phyloP scores from a whole-genome alignment of 768 basidiomycete species.

The Leccinellum albellum region DNA sequence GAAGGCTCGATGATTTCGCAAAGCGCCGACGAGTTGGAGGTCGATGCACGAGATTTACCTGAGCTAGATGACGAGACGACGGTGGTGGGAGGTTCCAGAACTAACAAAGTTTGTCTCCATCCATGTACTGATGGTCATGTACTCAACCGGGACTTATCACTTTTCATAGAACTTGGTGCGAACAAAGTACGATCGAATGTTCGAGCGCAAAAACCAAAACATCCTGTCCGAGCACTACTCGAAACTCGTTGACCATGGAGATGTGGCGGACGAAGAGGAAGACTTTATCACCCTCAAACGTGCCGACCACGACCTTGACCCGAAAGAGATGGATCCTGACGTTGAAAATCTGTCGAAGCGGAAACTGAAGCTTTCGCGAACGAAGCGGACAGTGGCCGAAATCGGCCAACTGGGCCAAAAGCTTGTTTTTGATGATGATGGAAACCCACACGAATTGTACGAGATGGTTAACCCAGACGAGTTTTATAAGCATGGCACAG shows the following conservation, averaged over 20 bases:
- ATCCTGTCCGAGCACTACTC: constrained; percentile 88
- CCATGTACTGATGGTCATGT: too few species aligned
- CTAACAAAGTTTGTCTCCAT: constrained; percentile 38
- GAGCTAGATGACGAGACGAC: neutral
- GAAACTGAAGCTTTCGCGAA: constrained; percentile 68
- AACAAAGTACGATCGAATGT: constrained; percentile 98
- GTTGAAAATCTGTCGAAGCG: constrained; percentile 74
- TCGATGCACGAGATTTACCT: constrained; percentile 6
- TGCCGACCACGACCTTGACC: constrained; percentile 78
- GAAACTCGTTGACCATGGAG: constrained; percentile 75
- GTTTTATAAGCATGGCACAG: constrained; percentile 62
- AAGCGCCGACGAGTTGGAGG: constrained; percentile 25
- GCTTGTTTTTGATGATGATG: constrained; percentile 88
- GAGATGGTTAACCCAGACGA: constrained; percentile 78
- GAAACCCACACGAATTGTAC: constrained; percentile 75
- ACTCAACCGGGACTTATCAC: neutral
- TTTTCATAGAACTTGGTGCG: constrained; percentile 46
- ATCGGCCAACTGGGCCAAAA: constrained; percentile 60
- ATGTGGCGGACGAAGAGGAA: constrained; percentile 53
- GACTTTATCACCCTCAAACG: constrained; percentile 92
- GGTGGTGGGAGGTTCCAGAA: constrained; percentile 22
- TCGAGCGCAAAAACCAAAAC: constrained; percentile 91
- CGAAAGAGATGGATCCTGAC: constrained; percentile 33
- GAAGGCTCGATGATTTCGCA: constrained; percentile 19
- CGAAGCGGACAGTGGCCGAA: constrained; percentile 70